These are phyloP conservation scores for Mrakia hoshinonis DNA, from an alignment of 768 basidiomycete genomes.

Conservation along the genomic window DNA sequence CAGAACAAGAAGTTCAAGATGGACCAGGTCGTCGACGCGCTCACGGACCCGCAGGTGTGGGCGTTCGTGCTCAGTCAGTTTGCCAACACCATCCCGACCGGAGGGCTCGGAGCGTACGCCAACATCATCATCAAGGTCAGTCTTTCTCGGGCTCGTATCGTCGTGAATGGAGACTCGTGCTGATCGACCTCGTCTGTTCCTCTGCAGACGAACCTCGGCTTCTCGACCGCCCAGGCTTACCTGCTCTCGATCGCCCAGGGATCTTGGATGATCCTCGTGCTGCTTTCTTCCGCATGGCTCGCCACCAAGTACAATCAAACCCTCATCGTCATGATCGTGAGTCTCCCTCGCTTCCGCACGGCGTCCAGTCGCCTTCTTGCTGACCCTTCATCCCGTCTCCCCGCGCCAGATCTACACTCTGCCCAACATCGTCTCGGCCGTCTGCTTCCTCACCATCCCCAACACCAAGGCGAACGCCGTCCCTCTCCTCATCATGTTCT, in stretches of 20 bases:
- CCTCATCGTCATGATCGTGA: constrained; percentile 45
- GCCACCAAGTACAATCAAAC: constrained; percentile 47
- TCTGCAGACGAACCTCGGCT: constrained; percentile 38
- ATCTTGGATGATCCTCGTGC: constrained; percentile 45
- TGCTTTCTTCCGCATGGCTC: constrained; percentile 46
- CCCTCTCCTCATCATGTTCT: constrained; percentile 49
- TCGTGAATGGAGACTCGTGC: background rate
- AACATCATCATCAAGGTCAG: constrained; percentile 45
- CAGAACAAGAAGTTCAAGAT: constrained; percentile 50
- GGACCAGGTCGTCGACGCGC: constrained; percentile 44
- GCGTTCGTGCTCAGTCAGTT: constrained; percentile 40
- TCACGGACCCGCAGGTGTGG: constrained; percentile 48
- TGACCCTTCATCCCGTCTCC: too few species aligned
- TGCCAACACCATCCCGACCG: constrained; percentile 20
- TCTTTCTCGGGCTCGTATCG: constrained; percentile 30
- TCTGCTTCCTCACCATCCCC: constrained; percentile 48
- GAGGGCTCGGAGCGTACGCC: constrained; percentile 45
- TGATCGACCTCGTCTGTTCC: background rate
- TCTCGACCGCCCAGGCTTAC: constrained; percentile 48
- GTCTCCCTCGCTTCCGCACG: background rate
- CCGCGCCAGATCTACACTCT: constrained; percentile 42
- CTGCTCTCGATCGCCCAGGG: constrained; percentile 44
- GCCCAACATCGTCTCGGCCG: constrained; percentile 48
- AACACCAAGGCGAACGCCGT: constrained; percentile 45
- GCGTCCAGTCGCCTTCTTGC: too few species aligned